Percentiles rank a stretch among this genome's conserved stretches.
Evolutionary conservation across 2,329 filamentous ascomycete genomes (phyloP).

Genomic region (Talaromyces sp.): DNA sequence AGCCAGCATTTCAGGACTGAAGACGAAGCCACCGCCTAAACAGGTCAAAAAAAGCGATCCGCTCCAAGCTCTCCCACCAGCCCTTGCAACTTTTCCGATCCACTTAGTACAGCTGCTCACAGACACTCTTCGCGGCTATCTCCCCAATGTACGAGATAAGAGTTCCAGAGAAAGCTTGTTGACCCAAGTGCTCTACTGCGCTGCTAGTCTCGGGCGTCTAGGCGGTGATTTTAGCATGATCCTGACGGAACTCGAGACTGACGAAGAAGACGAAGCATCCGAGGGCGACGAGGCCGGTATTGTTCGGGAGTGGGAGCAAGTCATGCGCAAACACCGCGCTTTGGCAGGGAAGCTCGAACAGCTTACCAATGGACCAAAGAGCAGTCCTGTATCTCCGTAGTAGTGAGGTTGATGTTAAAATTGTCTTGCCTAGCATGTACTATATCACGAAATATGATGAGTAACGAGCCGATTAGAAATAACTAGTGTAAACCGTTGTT

Average conservation of each 20-base stretch:
- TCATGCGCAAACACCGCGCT: conserved; percentile 81
- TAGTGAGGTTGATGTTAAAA: neutral
- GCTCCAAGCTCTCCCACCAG: conserved; percentile 60
- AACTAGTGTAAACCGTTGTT: neutral
- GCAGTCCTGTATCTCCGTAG: conserved; percentile 12
- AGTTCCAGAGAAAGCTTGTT: conserved; percentile 79
- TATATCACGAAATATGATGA: neutral
- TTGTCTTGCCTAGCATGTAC: neutral
- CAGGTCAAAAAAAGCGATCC: conserved; percentile 24
- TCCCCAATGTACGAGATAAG: conserved; percentile 77
- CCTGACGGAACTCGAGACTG: conserved; percentile 57
- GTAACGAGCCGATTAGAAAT: neutral
- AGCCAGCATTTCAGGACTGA: conserved; percentile 11
- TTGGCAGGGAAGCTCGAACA: conserved; percentile 64
- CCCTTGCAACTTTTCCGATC: conserved; percentile 77
- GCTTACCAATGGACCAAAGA: conserved; percentile 27
- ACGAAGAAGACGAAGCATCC: conserved; percentile 30
- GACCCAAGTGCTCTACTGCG: conserved; percentile 90
- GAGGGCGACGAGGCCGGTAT: conserved; percentile 42
- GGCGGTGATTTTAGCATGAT: conserved; percentile 92
- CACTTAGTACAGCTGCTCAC: conserved; percentile 78
- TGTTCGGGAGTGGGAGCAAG: conserved; percentile 68
- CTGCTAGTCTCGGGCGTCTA: conserved; percentile 80
- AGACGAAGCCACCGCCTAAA: conserved; percentile 20
- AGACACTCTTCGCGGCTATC: conserved; percentile 68